Evolutionary conservation across 768 basidiomycete species (phyloP).

Genomic region (Russula foetens): DNA sequence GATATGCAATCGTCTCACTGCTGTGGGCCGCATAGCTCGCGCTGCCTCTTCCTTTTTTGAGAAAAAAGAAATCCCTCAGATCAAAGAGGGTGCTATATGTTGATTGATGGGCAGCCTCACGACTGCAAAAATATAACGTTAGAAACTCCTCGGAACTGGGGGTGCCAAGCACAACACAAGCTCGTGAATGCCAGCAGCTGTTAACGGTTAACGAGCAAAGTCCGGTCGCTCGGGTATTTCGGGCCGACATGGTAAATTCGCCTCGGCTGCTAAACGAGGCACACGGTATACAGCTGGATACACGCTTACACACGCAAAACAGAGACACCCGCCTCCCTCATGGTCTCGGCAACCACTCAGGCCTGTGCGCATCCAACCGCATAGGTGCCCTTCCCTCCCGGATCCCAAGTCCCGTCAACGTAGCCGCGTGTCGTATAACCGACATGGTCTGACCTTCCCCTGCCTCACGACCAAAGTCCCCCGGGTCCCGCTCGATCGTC

Average conservation of each 20-base stretch:
- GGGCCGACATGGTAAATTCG: too few relatives aligned
- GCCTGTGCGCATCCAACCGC: conserved; percentile 15
- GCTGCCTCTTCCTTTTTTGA: not conserved
- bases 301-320: too few relatives aligned
- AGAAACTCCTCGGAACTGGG: not conserved
- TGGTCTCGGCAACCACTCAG: conserved; percentile 26
- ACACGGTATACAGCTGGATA: too few relatives aligned
- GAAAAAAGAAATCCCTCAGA: too few relatives aligned
- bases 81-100: not conserved
- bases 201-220: too few relatives aligned
- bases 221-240: not conserved
- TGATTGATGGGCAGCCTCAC: too few relatives aligned
- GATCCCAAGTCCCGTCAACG: conserved; percentile 12
- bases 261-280: too few relatives aligned
- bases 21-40: conserved; percentile 61
- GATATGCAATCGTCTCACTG: conserved; percentile 69
- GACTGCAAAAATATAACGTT: not conserved
- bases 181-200: too few relatives aligned
- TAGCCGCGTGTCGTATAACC: conserved; percentile 17
- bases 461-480: conserved; percentile 1
- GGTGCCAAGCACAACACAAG: too few relatives aligned
- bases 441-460: conserved; percentile 9
- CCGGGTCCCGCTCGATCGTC: conserved; percentile 8
- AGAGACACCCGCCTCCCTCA: not conserved
- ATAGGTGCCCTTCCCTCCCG: conserved; percentile 18